Base-by-base conservation (phyloP, 371 early-diverging fungal species). In the Circinella minor region DNA sequence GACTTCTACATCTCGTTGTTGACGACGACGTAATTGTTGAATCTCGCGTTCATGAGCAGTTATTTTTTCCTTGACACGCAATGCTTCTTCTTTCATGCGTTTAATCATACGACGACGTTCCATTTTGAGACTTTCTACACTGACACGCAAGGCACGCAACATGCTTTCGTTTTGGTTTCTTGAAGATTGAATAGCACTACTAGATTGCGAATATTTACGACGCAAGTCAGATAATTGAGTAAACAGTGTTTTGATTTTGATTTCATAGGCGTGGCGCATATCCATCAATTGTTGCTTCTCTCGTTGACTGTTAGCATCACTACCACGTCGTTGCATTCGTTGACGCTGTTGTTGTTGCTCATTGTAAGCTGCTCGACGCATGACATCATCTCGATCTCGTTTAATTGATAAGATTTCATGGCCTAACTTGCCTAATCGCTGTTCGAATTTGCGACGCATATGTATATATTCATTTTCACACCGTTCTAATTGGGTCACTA, bases 101-200 rank as follows among this genome's bases (percentile, higher is more conserved):
- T 90, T 91, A 71, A 93, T 74, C 89, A 93, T 91, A 4, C 90
- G 87, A n/a, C 84, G 71, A 71, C 94, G 94, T 73, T 95, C 95
- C 13, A 83, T 80, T 77, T 88, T 90, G 64, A 89, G 87, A 3
- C 80, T 83, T 69, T 91, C 89, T 11, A 91, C 82, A 57, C 83
- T 82, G 17, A 77, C 76, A 37, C 83, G 81, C 59, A 90, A 75
- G 0, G 81, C 79, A 36, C 85, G 81, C 4, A 90, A 65, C 66
- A 83, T 80, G 39, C 74, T 76, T 68, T 89, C 89, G 37, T 83
- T 84, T 65, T 85, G 74, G 63, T 77, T 86, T 37, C 88, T 86
- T 11, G 83, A 79, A 34, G 82, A 76, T 14, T 86, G 82, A 47
- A 85, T 86, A 3, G 86, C 72, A 68, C 82, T 86, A 65, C 86